A percentile compares a stretch with the other conserved stretches of the same genome.
Evolutionary conservation across 2,329 filamentous ascomycete species (phyloP).

Genomic region (Penicillium sp.): DNA sequence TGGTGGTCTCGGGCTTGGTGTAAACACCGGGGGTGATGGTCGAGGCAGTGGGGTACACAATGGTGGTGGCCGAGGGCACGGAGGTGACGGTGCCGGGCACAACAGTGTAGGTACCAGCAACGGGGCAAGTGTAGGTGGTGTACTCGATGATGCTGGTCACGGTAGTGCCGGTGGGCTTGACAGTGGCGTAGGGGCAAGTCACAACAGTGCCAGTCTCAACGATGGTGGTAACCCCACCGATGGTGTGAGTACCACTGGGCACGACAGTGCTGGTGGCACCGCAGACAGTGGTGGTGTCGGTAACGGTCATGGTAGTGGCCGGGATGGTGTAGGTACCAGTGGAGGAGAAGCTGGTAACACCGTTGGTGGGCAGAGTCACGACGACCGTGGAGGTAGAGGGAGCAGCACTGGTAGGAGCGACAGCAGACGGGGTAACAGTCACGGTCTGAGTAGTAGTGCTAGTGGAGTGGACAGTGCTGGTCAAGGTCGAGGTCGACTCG

Average conservation of each 20-base stretch:
- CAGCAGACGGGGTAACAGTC: constrained; percentile 28
- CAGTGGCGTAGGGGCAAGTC: constrained; percentile 67
- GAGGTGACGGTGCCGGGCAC: constrained; percentile 62
- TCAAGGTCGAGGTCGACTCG: constrained; percentile 23
- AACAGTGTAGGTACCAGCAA: constrained; percentile 72
- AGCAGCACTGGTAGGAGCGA: constrained; percentile 17
- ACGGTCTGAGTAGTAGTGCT: constrained; percentile 40
- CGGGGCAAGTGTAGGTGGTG: constrained; percentile 72
- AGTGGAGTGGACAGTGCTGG: constrained; percentile 40
- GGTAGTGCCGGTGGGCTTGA: constrained; percentile 56
- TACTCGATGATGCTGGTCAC: constrained; percentile 66
- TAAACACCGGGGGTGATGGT: constrained; percentile 69
- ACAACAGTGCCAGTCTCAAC: constrained; percentile 66
- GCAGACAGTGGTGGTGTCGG: constrained; percentile 65
- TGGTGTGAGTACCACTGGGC: constrained; percentile 63
- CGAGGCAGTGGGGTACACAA: constrained; percentile 64
- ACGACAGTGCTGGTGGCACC: constrained; percentile 62
- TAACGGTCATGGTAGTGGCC: constrained; percentile 67
- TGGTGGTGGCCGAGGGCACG: constrained; percentile 51
- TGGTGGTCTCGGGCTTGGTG: constrained; percentile 63
- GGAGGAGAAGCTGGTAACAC: constrained; percentile 56
- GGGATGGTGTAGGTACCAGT: constrained; percentile 74
- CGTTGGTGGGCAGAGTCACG: constrained; percentile 46
- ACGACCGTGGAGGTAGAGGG: constrained; percentile 12
- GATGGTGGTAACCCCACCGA: constrained; percentile 70